phyloP scores from a whole-genome alignment of 208 protist genomes.

The Crithidia fasciculata region DNA sequence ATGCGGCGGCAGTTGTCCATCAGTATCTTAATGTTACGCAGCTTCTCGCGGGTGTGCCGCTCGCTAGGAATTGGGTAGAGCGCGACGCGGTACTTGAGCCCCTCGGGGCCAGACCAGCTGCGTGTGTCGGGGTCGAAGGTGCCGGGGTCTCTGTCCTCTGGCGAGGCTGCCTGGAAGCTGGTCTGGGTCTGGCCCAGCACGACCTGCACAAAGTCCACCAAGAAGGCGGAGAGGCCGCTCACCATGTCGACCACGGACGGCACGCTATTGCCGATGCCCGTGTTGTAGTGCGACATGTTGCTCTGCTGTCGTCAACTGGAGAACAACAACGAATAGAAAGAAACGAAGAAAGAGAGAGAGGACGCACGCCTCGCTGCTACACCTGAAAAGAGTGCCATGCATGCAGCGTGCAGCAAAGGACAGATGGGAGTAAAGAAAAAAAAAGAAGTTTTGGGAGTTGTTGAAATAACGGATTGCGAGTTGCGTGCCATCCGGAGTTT shows the following conservation, averaged over 20 bases:
- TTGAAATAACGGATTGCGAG: too few species aligned
- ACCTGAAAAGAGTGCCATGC: too few species aligned
- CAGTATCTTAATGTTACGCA: constrained; percentile 88
- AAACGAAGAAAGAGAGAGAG: neutral
- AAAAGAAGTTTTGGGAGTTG: too few species aligned
- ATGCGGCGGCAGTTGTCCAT: constrained; percentile 91
- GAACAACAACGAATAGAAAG: neutral
- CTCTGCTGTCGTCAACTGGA: neutral
- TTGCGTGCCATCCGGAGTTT: too few species aligned
- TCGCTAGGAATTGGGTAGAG: constrained; percentile 86
- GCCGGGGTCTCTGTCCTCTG: constrained; percentile 65
- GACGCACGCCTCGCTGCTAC: too few species aligned
- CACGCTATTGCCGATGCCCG: constrained; percentile 81
- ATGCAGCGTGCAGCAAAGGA: too few species aligned
- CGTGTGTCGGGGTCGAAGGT: constrained; percentile 69
- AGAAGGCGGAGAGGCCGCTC: constrained; percentile 67
- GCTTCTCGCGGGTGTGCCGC: constrained; percentile 78
- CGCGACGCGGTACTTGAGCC: constrained; percentile 83
- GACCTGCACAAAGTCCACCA: constrained; percentile 80
- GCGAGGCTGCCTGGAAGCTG: constrained; percentile 66
- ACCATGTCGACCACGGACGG: constrained; percentile 83
- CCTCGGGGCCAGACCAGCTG: constrained; percentile 79
- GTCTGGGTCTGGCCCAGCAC: constrained; percentile 71
- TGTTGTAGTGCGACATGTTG: constrained; percentile 88
- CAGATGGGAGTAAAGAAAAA: too few species aligned